Conservation (phyloP, 2,329 filamentous ascomycete species). For the Cladophialophora yegresii region DNA sequence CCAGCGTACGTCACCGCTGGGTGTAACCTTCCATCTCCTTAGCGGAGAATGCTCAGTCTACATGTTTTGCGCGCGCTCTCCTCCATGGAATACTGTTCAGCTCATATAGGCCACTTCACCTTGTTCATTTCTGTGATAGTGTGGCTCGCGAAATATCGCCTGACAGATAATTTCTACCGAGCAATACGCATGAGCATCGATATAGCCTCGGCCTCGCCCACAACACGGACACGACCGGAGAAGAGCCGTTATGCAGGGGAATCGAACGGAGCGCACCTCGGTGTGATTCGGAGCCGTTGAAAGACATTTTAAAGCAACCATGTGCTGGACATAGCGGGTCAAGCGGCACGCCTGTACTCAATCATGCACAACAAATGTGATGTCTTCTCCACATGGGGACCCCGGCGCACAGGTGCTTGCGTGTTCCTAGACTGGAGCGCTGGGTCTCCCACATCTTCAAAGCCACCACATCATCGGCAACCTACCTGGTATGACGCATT, state of each 20-base stretch:
- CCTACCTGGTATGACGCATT: slow-evolving; percentile 17
- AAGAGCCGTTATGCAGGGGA: background rate
- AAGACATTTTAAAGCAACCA: background rate
- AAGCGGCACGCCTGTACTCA: slow-evolving; percentile 8
- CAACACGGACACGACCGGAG: slow-evolving; percentile 8
- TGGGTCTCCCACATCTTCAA: background rate
- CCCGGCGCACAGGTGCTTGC: slow-evolving; percentile 3
- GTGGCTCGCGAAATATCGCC: background rate
- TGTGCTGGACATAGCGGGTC: background rate
- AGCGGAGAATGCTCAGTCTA: background rate
- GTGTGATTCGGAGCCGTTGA: background rate
- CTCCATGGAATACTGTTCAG: background rate
- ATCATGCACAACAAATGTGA: background rate
- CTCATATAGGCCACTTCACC: background rate
- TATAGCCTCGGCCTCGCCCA: background rate
- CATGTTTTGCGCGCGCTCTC: background rate
- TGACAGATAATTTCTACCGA: background rate
- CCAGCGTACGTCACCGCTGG: background rate
- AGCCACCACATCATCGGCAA: background rate
- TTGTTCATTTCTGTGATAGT: background rate
- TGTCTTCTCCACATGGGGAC: slow-evolving; percentile 15
- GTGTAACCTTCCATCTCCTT: background rate
- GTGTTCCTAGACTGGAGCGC: background rate
- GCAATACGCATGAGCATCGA: background rate
- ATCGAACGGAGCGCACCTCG: background rate